Percentiles rank a stretch among this genome's conserved stretches.
Conservation (phyloP, 2,329 filamentous ascomycete genomes). For the Hyphodiscus sp. region DNA sequence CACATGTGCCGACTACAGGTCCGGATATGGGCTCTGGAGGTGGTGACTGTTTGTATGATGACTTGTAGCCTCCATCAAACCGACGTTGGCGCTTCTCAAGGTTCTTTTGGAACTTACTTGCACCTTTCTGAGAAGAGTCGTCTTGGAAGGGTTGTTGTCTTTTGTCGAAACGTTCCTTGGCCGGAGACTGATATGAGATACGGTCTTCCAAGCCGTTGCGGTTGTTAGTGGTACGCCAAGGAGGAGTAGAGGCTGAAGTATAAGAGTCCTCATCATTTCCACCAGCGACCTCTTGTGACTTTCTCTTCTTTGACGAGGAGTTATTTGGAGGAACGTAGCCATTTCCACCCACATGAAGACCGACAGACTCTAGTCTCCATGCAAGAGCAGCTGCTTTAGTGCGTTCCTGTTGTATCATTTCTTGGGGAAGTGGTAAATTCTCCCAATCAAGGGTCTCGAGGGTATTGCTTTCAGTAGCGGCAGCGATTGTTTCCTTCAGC, state of each 20-base stretch:
- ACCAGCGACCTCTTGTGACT: slow-evolving; percentile 61
- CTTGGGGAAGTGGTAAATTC: slow-evolving; percentile 74
- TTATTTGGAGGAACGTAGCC: slow-evolving; percentile 8
- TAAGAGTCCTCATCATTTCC: slow-evolving; percentile 40
- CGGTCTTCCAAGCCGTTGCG: slow-evolving; percentile 61
- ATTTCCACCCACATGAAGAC: slow-evolving; percentile 19
- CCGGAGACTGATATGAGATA: slow-evolving; percentile 41
- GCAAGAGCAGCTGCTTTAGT: slow-evolving; percentile 36
- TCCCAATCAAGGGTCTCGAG: slow-evolving; percentile 79
- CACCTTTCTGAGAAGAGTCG: slow-evolving; percentile 40
- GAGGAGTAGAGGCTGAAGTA: slow-evolving; percentile 43
- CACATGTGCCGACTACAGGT: slow-evolving; percentile 80
- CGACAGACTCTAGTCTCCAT: slow-evolving; percentile 27
- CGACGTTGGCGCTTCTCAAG: slow-evolving; percentile 86
- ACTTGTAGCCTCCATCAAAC: slow-evolving; percentile 64
- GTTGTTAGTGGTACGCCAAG: slow-evolving; percentile 69
- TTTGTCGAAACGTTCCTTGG: slow-evolving; percentile 35
- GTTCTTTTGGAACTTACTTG: slow-evolving; percentile 86
- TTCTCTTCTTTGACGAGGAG: slow-evolving; percentile 64
- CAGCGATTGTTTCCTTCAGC: slow-evolving; percentile 78
- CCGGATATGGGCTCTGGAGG: slow-evolving; percentile 52
- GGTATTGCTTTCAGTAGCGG: slow-evolving; percentile 66
- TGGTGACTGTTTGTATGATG: slow-evolving; percentile 44
- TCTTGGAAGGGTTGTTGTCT: slow-evolving; percentile 40
- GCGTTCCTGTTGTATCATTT: slow-evolving; percentile 65